Percentiles rank a stretch among this genome's conserved stretches.
These are phyloP conservation scores for Leccinum arenicola DNA, from an alignment of 768 basidiomycete genomes.

Conservation along the genomic window DNA sequence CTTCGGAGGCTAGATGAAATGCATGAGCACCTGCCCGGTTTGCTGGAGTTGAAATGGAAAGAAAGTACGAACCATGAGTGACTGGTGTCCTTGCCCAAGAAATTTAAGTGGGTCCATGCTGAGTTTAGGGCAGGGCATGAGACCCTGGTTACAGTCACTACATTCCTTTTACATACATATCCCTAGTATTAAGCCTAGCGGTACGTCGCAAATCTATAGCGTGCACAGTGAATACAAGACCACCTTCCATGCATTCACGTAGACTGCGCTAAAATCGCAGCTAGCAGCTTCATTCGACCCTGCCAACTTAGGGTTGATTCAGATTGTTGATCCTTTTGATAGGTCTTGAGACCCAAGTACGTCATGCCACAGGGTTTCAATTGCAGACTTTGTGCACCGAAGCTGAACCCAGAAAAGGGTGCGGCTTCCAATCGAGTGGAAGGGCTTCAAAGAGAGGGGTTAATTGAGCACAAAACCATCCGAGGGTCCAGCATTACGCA, in stretches of 20 bases:
- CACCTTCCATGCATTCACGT: background rate
- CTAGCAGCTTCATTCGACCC: background rate
- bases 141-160: background rate
- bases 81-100: constrained; percentile 12
- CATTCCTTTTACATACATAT: background rate
- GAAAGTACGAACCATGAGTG: constrained; percentile 31
- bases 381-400: background rate
- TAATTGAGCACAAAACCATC: background rate
- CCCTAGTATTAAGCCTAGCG: background rate
- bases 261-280: too few species aligned
- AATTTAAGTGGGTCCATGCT: constrained; percentile 31
- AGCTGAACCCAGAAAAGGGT: background rate
- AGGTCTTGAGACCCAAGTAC: background rate
- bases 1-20: constrained; percentile 44
- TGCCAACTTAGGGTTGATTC: background rate
- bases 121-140: constrained; percentile 39
- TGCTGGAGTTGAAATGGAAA: background rate
- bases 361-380: background rate
- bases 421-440: background rate
- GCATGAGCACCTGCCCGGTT: constrained; percentile 1
- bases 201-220: background rate
- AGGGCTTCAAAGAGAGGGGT: background rate
- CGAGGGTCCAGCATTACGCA: background rate
- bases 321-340: background rate
- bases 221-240: background rate